Base-by-base conservation (phyloP, 805 yeast species). In the Torulaspora franciscae region DNA sequence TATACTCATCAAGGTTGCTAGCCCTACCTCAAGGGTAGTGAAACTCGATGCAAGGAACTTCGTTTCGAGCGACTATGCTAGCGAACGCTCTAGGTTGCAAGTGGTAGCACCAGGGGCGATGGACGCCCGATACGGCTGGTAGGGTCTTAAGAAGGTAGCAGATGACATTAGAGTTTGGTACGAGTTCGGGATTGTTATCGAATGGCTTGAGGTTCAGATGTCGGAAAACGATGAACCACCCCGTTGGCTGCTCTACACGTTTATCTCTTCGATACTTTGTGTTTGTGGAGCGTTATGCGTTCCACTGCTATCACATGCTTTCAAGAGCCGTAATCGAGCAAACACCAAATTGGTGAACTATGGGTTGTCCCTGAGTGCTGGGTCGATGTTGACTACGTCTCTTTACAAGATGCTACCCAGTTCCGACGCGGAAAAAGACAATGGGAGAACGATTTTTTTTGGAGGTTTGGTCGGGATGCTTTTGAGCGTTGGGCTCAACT, bases 301-400 rank as follows among this genome's bases (percentile, higher is more conserved):
- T 11, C 68, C 69, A 8, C 9, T 62, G 8, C 34, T 62, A 7
- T 55, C 64, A 1, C 23, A 25, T 5, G 7, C 52, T 10, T 54
- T 55, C 33, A 40, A 45, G 10, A 51, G 49, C 4, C 50, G 44
- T 33, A 44, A 52, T 13, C 37, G 46, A 13, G 50, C 48, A 11
- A 60, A 83, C 59, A 77, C 82, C 29, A 64, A 67, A 10, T 81
- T 90, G 59, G 72, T 91, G 49, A 80, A 85, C 32, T 80, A 80
- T 27, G 83, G 95, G 2, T 72, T 91, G 24, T 77, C 93, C 0
- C 65, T 90, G 40, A 80, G 90, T 51, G 72, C 91, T 0, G 98
- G 99, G 0, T 86, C 95, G 22, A 73, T 91, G 62, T 47, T 83
- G 1, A 79, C 89, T 57, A 88, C 97, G 0, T 77, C 96, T 0